Evolutionary conservation across 2,329 filamentous ascomycete species (phyloP), one percentile per base, ranked within the genome.

Genomic region (Ascosphaera pollenicola): DNA sequence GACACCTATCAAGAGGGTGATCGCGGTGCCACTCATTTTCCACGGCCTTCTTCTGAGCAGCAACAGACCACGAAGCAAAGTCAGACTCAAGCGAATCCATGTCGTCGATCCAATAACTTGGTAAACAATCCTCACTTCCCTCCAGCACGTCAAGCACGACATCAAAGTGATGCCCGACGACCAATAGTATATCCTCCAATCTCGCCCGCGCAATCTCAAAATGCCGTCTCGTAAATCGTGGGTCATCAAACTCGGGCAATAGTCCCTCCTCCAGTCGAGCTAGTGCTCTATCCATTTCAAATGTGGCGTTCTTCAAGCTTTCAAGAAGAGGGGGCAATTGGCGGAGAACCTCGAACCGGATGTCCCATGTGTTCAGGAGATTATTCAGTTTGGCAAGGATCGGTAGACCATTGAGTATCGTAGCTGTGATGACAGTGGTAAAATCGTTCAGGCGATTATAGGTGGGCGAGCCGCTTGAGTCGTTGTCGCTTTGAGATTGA

Each of bases 381-480:
- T 69, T 68, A 40, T 73, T 74, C 17, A 98, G 59, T 40, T 69
- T 75, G 8, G 82, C 78, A 34, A 94, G 61, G 42, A 79, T 76
- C 1, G 89, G 89, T 16, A 98, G 65, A 3, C 83, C 74, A 51
- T 89, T 81, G n/a, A 98, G 61, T 15, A 93, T 79, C 26, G 87
- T 92, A 19, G 85, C 81, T 1, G 89, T 94, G 41, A 95, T 70
- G 36, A 95, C 69, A 17, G 87, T 82, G 7, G 83, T 85, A 49
- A 93, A 73, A 55, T 95, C 89, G 48, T 89, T 84, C 64, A 95
- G 72, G 43, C 70, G 75, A 44, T 69, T 70, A 55, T 80, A 80
- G 34, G 63, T 57, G 40, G 57, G 51, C 40, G 54, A 51, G 34
- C 54, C 6, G 15, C 35, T 18, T 4, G 8, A 19, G 5, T 32